phyloP scores from a whole-genome alignment of 306 rosid genomes.

The Spatholobus suberectus region DNA sequence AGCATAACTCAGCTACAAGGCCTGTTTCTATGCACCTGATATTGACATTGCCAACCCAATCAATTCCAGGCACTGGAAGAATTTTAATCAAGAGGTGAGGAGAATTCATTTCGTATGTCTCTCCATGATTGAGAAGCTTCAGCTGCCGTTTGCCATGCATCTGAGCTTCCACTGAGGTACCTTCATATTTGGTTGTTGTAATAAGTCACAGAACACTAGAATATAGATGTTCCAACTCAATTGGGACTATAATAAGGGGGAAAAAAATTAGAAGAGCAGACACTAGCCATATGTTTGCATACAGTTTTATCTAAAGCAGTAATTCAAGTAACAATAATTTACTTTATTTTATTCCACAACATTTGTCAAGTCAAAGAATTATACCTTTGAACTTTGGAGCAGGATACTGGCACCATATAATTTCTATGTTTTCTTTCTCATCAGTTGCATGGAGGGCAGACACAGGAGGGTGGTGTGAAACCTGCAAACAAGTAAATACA shows the following conservation, averaged over 20 bases:
- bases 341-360: not conserved
- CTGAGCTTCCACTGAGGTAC: slow-evolving; percentile 63
- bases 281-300: not conserved
- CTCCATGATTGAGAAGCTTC: slow-evolving; percentile 67
- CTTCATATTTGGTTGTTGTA: slow-evolving; percentile 38
- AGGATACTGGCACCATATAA: slow-evolving; percentile 61
- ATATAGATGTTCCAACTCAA: not conserved
- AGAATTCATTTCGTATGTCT: slow-evolving; percentile 65
- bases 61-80: slow-evolving; percentile 56
- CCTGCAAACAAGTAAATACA: slow-evolving; percentile 40
- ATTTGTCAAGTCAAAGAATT: not conserved
- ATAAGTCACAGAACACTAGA: not conserved
- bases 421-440: slow-evolving; percentile 59
- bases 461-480: slow-evolving; percentile 89
- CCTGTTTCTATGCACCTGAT: slow-evolving; percentile 61
- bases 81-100: slow-evolving; percentile 59
- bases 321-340: not conserved
- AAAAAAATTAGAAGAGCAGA: not conserved
- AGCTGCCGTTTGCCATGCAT: slow-evolving; percentile 58
- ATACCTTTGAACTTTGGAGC: slow-evolving; percentile 61
- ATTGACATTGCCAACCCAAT: slow-evolving; percentile 63
- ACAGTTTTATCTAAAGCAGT: not conserved
- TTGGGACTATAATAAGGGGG: not conserved
- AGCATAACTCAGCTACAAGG: slow-evolving; percentile 60
- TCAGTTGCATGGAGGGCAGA: slow-evolving; percentile 77